Percentiles rank a stretch among this genome's conserved stretches.
phyloP scores from a whole-genome alignment of 306 rosid species.

The Lathyrus oleraceus region DNA sequence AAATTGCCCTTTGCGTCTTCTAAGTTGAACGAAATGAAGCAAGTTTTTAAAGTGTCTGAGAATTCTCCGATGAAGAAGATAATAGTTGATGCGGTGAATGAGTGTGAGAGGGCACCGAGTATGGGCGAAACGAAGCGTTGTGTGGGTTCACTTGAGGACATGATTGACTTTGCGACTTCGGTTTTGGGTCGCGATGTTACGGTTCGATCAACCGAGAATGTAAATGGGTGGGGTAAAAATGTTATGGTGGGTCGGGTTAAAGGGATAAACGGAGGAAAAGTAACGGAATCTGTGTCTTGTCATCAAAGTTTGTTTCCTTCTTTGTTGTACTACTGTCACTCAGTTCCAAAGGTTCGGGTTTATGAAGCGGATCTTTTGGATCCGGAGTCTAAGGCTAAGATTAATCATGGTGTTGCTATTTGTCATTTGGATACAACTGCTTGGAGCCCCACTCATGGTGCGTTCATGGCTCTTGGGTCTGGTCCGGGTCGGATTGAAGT shows the following conservation, averaged over 20 bases:
- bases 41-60: constrained; percentile 54
- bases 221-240: constrained; percentile 48
- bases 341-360: constrained; percentile 79
- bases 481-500: neutral
- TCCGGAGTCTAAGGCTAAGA: constrained; percentile 22
- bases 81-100: constrained; percentile 23
- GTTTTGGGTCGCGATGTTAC: constrained; percentile 57
- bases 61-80: constrained; percentile 61
- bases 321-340: constrained; percentile 78
- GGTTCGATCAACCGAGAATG: constrained; percentile 55
- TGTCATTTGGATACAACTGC: neutral
- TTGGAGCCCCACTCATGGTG: neutral
- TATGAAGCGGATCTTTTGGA: constrained; percentile 73
- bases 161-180: constrained; percentile 32
- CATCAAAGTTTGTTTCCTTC: constrained; percentile 82
- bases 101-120: constrained; percentile 73
- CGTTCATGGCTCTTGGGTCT: neutral
- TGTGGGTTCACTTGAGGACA: constrained; percentile 63
- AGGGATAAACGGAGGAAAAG: constrained; percentile 62
- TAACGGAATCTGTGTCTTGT: constrained; percentile 69
- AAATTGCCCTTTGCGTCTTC: constrained; percentile 63
- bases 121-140: constrained; percentile 74
- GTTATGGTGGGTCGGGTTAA: constrained; percentile 58
- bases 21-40: constrained; percentile 39
- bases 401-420: neutral